A percentile compares a stretch with the other conserved stretches of the same genome.
phyloP scores from a whole-genome alignment of 164 flowering plant genomes.

The Berberis vulgaris region DNA sequence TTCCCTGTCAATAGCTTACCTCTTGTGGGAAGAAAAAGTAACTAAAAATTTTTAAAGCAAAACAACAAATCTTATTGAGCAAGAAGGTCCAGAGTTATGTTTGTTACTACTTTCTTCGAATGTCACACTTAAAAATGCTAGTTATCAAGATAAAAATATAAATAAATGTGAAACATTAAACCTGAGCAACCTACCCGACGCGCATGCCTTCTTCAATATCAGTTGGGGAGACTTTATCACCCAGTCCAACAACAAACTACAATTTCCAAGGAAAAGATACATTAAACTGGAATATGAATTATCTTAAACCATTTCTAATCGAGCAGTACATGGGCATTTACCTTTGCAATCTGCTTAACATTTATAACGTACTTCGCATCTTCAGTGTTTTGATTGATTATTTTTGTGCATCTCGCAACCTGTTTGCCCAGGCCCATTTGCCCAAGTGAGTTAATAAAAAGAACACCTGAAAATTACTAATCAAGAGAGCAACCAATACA shows the following conservation, averaged over 20 bases:
- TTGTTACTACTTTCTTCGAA: no score
- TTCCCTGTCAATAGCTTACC: no score
- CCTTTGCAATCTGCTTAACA: slow-evolving; percentile 99
- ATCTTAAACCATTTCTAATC: no score
- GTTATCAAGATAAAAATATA: neutral
- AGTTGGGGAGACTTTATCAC: slow-evolving; percentile 96
- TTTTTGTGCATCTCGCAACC: slow-evolving; percentile 99
- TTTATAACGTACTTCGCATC: slow-evolving; percentile 98
- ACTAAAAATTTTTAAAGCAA: no score
- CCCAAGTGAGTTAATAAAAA: neutral
- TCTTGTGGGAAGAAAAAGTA: no score
- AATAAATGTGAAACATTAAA: slow-evolving; percentile 1
- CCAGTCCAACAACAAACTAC: slow-evolving; percentile 99
- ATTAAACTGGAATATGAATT: no score
- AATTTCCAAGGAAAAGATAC: slow-evolving; percentile 2
- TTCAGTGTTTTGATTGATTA: slow-evolving; percentile 87
- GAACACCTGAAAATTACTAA: neutral
- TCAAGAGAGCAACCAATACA: neutral
- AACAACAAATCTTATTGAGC: no score
- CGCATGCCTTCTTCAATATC: slow-evolving; percentile 99
- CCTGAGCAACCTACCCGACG: slow-evolving; percentile 57
- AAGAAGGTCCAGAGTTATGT: no score
- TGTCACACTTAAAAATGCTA: no score
- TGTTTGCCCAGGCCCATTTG: slow-evolving; percentile 12
- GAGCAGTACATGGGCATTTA: slow-evolving; percentile 8